Base-by-base conservation (phyloP, 345 rosid species). In the Eucalyptus pauciflora region DNA sequence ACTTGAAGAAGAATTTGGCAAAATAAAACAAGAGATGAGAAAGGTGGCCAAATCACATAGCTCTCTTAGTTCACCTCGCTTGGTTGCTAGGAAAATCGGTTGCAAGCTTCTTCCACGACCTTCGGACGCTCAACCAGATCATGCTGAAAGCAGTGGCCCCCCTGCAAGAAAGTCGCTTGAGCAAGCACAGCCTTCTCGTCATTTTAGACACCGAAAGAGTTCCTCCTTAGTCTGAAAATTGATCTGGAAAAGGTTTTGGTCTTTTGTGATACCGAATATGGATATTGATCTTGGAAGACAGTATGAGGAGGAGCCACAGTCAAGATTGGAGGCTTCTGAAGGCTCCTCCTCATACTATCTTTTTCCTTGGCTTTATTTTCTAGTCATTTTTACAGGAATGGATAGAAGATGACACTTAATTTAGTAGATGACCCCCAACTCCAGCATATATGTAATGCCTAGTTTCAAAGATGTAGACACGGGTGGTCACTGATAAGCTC, bases 11-110 rank as follows among this genome's bases (percentile, higher is more conserved):
- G 99, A 98, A 92, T 95, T 98, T 89, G 87, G 93, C 86, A 95
- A 90, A 92, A 98, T 98, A 27, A 98, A 95, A 91, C 94, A 93
- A 85, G 99, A 98, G 91, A 96, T 97, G 96, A 94, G 93, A 90
- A 95, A 91, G 92, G 97, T 94, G 50, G 90, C 93, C 18, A 96
- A 95, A 89, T 95, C 98, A 45, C 94, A 94, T 86, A 96, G 96
- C 89, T 94, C 98, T 4, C 90, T 96, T 67, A 93, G 92, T 91
- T 94, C 99, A 79, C 98, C 99, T 56, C 96, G 95, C 52, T 56
- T 94, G 31, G 94, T 94, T 88, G 91, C 92, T 56, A 86, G 90
- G 88, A 97, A 95, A 92, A 90, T 97, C 2, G 97, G 98, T 5
- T 95, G 98, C 94, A 96, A 92, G 92, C 94, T 95, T 89, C 94